Conservation (phyloP, 768 basidiomycete species). For the Leccinum pellstonianum region DNA sequence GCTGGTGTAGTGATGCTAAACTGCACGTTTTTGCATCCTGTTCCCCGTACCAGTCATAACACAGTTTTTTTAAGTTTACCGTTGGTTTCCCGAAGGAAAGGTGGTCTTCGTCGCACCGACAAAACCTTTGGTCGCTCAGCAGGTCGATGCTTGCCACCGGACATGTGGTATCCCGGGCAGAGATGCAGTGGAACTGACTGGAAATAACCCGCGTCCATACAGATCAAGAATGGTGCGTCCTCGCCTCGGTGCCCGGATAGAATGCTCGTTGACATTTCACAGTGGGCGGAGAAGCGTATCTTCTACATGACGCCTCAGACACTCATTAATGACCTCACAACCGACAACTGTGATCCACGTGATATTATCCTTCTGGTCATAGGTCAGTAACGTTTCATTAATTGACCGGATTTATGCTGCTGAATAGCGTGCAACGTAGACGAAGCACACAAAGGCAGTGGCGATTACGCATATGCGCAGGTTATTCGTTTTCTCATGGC, state of each 20-base stretch:
- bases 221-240: constrained; percentile 60
- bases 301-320: constrained; percentile 98
- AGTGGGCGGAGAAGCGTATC: constrained; percentile 84
- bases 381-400: constrained; percentile 45
- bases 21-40: constrained; percentile 47
- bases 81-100: constrained; percentile 91
- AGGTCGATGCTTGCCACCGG: constrained; percentile 89
- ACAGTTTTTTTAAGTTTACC: constrained; percentile 56
- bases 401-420: background rate
- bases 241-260: background rate
- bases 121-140: constrained; percentile 94
- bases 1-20: constrained; percentile 97
- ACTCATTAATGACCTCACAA: constrained; percentile 78
- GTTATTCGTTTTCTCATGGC: constrained; percentile 89
- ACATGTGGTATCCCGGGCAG: constrained; percentile 89
- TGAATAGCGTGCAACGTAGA: constrained; percentile 46
- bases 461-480: constrained; percentile 90
- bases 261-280: background rate
- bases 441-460: constrained; percentile 93
- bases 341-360: constrained; percentile 68
- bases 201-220: constrained; percentile 53
- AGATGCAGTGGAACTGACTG: constrained; percentile 87
- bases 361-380: constrained; percentile 88
- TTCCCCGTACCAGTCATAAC: constrained; percentile 3
- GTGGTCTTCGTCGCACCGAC: constrained; percentile 96